Evolutionary conservation across 108 stramenopile species (phyloP), one percentile per base, ranked within the genome.

Genomic region (Skeletonema potamos): DNA sequence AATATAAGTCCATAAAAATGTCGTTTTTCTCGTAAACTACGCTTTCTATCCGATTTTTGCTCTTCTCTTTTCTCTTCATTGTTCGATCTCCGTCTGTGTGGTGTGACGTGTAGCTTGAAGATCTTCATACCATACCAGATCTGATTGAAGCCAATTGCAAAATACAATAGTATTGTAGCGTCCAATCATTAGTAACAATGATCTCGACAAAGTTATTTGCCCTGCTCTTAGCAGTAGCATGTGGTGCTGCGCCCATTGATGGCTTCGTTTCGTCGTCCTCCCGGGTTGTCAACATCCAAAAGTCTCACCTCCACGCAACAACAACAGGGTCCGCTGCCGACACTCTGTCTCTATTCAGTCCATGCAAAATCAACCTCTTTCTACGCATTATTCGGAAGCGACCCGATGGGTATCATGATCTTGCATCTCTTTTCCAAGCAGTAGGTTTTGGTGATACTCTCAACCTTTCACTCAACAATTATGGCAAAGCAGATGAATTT

Each of bases 321-420:
- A 51, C 48, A 51, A 20, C 48, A 20, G 48, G 22, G 8, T 51
- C 44, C 6, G n/a, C 58, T 30, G 33, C 57, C n/a, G 58, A 61
- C 6, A 26, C 54, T 29, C 51, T 95, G 24, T 62, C 67, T 8
- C 82, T 96, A 22, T 96, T 96, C 67, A 95, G 92, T 54, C 97
- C 97, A 4, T 94, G 93, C 74, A 98, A 98, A 78, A 88, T 98
- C 70, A 98, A 98, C 74, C 85, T 98, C 8, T 98, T 98, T 77
- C 91, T 97, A n/a, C 94, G 97, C 27, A 96, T 98, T 56, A 66
- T 98, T 68, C 84, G 94, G 27, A 96, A 94, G 77, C 84, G 96
- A 51, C 75, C 82, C 9, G 96, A 98, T 76, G 94, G 94, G 28
- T 98, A 72, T 71, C 97, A 98, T 72, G 97, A 98, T 77, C 82